Conservation (phyloP, 345 rosid species). For the Bruguiera gymnorhiza region DNA sequence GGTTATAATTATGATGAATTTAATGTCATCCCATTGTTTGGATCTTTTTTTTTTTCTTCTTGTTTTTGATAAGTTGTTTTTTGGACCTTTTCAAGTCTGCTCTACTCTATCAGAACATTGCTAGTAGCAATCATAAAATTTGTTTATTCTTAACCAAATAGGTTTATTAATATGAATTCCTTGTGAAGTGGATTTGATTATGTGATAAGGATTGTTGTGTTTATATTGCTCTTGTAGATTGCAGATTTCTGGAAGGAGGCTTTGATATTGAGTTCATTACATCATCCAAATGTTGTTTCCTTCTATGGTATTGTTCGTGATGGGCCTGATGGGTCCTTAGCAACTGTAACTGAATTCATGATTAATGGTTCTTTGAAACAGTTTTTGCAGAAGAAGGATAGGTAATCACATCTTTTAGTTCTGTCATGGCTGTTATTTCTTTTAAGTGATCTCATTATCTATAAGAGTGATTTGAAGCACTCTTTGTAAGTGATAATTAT, state of each 20-base stretch:
- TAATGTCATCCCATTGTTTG: no score
- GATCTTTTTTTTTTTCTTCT: no score
- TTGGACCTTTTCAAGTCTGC: neutral
- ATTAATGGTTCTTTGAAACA: conserved; percentile 97
- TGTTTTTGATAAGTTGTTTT: no score
- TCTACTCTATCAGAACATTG: neutral
- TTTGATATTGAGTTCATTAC: conserved; percentile 83
- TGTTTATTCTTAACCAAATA: neutral
- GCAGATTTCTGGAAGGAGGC: conserved; percentile 99
- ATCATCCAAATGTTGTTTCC: conserved; percentile 97
- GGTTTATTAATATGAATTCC: neutral
- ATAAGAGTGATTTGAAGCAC: neutral
- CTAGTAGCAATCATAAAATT: neutral
- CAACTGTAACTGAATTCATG: conserved; percentile 97
- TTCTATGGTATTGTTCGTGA: conserved; percentile 99
- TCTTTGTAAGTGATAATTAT: conserved; percentile 4
- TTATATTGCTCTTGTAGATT: conserved; percentile 51
- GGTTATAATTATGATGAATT: no score
- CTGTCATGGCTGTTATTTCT: conserved; percentile 6
- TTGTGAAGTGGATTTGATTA: conserved; percentile 12
- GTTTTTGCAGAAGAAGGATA: conserved; percentile 93
- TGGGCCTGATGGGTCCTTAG: conserved; percentile 96
- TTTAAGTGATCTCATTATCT: conserved; percentile 1
- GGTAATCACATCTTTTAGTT: conserved; percentile 41
- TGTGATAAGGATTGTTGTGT: conserved; percentile 10